These are phyloP conservation scores for Phyllosticta citriasiana DNA, from an alignment of 2,329 filamentous ascomycete genomes.

Conservation along the genomic window DNA sequence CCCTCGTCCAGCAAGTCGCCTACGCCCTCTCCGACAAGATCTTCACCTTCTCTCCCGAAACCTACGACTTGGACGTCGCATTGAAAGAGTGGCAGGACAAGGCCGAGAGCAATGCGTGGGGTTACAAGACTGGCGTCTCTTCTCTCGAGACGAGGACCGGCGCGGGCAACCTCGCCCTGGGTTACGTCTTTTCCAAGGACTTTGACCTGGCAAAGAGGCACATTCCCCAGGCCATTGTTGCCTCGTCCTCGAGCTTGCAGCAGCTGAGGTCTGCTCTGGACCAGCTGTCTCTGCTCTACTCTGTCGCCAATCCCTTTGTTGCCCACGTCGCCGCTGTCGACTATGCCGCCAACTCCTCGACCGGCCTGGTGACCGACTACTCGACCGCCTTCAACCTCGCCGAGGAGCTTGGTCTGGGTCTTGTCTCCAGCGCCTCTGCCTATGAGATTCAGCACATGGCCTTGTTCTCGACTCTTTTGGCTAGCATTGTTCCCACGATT, in stretches of 20 bases:
- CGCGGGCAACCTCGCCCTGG: conserved; percentile 81
- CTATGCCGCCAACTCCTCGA: conserved; percentile 55
- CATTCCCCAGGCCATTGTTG: conserved; percentile 83
- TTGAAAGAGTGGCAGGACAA: conserved; percentile 65
- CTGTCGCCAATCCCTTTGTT: conserved; percentile 84
- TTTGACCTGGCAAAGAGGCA: conserved; percentile 86
- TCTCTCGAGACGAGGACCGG: conserved; percentile 79
- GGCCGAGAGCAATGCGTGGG: conserved; percentile 69
- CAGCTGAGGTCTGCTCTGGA: conserved; percentile 77
- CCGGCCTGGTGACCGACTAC: conserved; percentile 80
- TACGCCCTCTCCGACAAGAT: conserved; percentile 94
- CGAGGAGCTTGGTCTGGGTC: conserved; percentile 80
- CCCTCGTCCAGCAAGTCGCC: conserved; percentile 89
- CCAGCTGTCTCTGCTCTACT: conserved; percentile 84
- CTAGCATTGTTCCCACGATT: conserved; percentile 68
- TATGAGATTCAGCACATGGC: conserved; percentile 96
- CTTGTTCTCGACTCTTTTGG: conserved; percentile 72
- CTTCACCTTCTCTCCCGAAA: conserved; percentile 91
- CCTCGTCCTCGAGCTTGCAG: conserved; percentile 71
- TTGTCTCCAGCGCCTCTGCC: conserved; percentile 75
- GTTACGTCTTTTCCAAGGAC: conserved; percentile 96
- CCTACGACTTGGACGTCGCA: conserved; percentile 81
- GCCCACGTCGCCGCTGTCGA: conserved; percentile 88
- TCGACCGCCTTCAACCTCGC: conserved; percentile 66
- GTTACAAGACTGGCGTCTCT: conserved; percentile 67